Conservation (phyloP, 2,329 filamentous ascomycete species). For the Exophiala spinifera region DNA sequence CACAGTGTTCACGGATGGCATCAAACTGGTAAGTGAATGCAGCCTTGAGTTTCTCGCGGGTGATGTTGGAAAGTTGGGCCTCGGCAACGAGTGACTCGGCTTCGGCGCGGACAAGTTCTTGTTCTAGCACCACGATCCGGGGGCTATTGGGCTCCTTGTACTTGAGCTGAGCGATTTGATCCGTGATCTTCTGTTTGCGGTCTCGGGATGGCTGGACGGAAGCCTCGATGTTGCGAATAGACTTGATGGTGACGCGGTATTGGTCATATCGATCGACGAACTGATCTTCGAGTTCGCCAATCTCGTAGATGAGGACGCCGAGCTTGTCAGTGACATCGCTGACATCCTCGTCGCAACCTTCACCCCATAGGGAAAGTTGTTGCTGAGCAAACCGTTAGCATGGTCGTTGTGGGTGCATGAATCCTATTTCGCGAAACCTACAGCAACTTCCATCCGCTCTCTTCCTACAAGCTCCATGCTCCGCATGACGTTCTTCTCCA, state of each 20-base stretch:
- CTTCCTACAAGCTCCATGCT: slow-evolving; percentile 92
- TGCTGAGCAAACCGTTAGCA: slow-evolving; percentile 56
- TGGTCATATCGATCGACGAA: slow-evolving; percentile 99
- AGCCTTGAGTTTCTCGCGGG: slow-evolving; percentile 97
- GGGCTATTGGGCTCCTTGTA: slow-evolving; percentile 99
- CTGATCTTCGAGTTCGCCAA: slow-evolving; percentile 95
- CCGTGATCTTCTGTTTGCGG: slow-evolving; percentile 99
- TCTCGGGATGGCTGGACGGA: slow-evolving; percentile 97
- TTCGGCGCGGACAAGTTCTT: slow-evolving; percentile 96
- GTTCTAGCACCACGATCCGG: slow-evolving; percentile 95
- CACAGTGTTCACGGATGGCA: slow-evolving; percentile 91
- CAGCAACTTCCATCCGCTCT: slow-evolving; percentile 97
- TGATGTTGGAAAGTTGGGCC: slow-evolving; percentile 98
- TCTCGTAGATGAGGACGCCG: slow-evolving; percentile 95
- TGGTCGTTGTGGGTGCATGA: not conserved
- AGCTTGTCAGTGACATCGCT: slow-evolving; percentile 99
- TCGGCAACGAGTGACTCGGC: slow-evolving; percentile 98
- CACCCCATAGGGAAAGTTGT: slow-evolving; percentile 98
- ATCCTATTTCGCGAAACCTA: slow-evolving; percentile 50
- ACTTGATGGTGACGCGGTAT: slow-evolving; percentile 98
- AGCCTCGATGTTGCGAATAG: slow-evolving; percentile 97
- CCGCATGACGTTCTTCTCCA: slow-evolving; percentile 99
- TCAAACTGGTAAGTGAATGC: slow-evolving; percentile 98
- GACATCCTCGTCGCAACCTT: slow-evolving; percentile 92
- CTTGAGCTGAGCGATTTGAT: slow-evolving; percentile 97